A percentile compares a stretch with the other conserved stretches of the same genome.
Evolutionary conservation across 2,329 filamentous ascomycete genomes (phyloP).

Genomic region (Aspergillus transmontanensis): DNA sequence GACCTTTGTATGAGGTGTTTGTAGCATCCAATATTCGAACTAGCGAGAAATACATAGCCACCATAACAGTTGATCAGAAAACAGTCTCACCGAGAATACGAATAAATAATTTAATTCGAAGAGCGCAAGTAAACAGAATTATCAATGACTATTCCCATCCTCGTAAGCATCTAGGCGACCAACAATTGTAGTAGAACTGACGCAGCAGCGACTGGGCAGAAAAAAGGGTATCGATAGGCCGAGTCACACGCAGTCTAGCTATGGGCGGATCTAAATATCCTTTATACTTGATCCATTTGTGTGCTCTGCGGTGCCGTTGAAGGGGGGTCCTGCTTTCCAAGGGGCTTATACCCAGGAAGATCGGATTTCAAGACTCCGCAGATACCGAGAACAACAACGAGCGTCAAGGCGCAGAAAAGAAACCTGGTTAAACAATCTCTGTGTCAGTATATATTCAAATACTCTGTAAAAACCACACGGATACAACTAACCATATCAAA

Average conservation of each 20-base stretch:
- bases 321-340: background rate
- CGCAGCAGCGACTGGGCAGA: too few relatives aligned
- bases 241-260: background rate
- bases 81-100: too few relatives aligned
- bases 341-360: background rate
- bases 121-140: too few relatives aligned
- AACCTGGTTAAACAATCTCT: background rate
- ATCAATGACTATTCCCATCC: background rate
- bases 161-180: background rate
- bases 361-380: background rate
- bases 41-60: background rate
- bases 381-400: background rate
- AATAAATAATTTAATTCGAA: too few relatives aligned
- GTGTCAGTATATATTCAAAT: background rate
- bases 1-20: too few relatives aligned
- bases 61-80: too few relatives aligned
- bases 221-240: background rate
- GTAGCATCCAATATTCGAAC: too few relatives aligned
- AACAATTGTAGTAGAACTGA: too few relatives aligned
- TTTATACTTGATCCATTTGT: background rate
- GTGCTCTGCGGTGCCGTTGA: background rate
- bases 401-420: background rate
- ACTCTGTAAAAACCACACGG: too few relatives aligned
- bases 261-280: too few relatives aligned
- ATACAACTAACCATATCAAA: background rate